These are phyloP conservation scores for Elsinoe batatas DNA, from an alignment of 2,329 filamentous ascomycete genomes.

Conservation along the genomic window DNA sequence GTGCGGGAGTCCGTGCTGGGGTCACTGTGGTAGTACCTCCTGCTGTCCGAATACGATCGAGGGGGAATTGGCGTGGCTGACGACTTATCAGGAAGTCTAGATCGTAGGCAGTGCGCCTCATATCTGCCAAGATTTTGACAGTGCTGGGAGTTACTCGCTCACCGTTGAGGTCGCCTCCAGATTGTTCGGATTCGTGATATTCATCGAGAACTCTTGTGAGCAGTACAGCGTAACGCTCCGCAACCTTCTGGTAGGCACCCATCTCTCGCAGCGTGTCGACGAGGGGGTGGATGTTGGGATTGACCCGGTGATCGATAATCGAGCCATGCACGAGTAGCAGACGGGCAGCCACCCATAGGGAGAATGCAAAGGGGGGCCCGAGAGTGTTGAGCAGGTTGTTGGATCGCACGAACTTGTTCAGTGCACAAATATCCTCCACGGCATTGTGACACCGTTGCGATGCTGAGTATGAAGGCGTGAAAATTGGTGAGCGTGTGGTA, in stretches of 20 bases:
- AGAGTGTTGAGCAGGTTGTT: constrained; percentile 68
- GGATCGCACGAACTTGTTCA: constrained; percentile 68
- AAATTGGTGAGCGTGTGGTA: constrained; percentile 77
- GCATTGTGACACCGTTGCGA: constrained; percentile 73
- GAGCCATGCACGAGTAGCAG: constrained; percentile 82
- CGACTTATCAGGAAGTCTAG: constrained; percentile 81
- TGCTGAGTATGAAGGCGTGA: constrained; percentile 78
- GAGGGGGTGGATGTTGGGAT: constrained; percentile 68
- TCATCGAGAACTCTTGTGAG: constrained; percentile 78
- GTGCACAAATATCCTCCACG: constrained; percentile 69
- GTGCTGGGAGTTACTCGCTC: constrained; percentile 70
- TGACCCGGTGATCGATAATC: constrained; percentile 75
- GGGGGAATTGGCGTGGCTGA: constrained; percentile 48
- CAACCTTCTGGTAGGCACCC: constrained; percentile 77
- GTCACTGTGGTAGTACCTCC: constrained; percentile 22
- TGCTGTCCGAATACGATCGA: constrained; percentile 24
- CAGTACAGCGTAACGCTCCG: constrained; percentile 68
- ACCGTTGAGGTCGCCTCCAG: constrained; percentile 45
- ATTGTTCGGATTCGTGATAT: constrained; percentile 65
- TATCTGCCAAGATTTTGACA: constrained; percentile 80
- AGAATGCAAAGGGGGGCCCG: constrained; percentile 84
- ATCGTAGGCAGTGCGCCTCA: constrained; percentile 84
- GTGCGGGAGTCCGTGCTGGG: constrained; percentile 45
- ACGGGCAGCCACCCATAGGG: constrained; percentile 82
- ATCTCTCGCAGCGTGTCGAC: constrained; percentile 73